Conservation (phyloP, 805 yeast species). For the Starmera pachycereana region DNA sequence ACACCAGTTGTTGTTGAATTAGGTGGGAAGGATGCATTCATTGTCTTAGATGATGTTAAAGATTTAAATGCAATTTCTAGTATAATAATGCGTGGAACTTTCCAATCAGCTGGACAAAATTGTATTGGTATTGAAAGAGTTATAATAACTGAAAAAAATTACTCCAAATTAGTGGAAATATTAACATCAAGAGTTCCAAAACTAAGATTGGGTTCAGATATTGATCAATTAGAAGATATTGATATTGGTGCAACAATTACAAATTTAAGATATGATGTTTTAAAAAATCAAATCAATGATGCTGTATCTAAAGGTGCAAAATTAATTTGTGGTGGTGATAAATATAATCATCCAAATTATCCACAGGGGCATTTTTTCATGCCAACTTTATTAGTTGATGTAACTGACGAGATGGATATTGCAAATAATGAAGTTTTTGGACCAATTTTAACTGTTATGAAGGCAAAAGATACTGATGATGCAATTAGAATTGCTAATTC, state of each 20-base stretch:
- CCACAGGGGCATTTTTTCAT: slow-evolving; percentile 92
- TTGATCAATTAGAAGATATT: slow-evolving; percentile 81
- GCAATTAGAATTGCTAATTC: slow-evolving; percentile 74
- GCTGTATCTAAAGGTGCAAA: slow-evolving; percentile 80
- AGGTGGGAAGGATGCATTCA: slow-evolving; percentile 92
- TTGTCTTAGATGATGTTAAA: slow-evolving; percentile 74
- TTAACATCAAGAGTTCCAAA: slow-evolving; percentile 46
- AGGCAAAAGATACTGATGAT: slow-evolving; percentile 53
- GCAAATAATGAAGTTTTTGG: slow-evolving; percentile 93
- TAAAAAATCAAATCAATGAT: slow-evolving; percentile 58
- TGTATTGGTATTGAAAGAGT: slow-evolving; percentile 97
- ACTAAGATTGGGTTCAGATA: slow-evolving; percentile 79
- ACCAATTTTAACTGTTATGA: slow-evolving; percentile 75
- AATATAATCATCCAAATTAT: slow-evolving; percentile 78
- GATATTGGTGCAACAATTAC: slow-evolving; percentile 97
- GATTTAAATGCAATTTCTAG: slow-evolving; percentile 55
- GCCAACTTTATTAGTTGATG: slow-evolving; percentile 84
- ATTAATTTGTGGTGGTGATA: slow-evolving; percentile 70
- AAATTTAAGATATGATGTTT: slow-evolving; percentile 55
- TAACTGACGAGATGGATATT: slow-evolving; percentile 63
- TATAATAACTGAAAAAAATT: slow-evolving; percentile 62
- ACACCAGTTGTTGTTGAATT: slow-evolving; percentile 94
- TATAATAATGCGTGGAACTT: slow-evolving; percentile 85
- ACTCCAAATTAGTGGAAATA: slow-evolving; percentile 49
- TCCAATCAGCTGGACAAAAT: slow-evolving; percentile 96